These are phyloP conservation scores for Apostasia ramifera DNA, from an alignment of 106 monocot species.

Conservation along the genomic window DNA sequence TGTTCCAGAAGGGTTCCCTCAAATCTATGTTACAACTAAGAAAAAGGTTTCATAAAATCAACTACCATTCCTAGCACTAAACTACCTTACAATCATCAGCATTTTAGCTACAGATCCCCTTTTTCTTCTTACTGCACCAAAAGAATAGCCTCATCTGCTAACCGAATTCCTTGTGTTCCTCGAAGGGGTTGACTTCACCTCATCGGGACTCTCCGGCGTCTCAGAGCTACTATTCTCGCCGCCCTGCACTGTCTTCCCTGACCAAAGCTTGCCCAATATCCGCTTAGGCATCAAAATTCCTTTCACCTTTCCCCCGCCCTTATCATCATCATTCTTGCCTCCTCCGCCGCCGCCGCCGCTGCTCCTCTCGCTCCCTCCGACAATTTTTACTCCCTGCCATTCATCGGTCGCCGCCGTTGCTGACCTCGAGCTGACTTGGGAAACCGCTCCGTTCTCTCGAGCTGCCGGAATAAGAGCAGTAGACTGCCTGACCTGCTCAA, in stretches of 20 bases:
- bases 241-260: constrained; percentile 7
- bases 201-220: background rate
- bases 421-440: constrained; percentile 9
- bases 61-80: too few relatives aligned
- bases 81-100: too few relatives aligned
- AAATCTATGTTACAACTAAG: too few relatives aligned
- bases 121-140: too few relatives aligned
- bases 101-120: too few relatives aligned
- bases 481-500: constrained; percentile 43
- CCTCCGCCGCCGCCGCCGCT: background rate
- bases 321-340: background rate
- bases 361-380: background rate
- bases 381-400: constrained; percentile 10
- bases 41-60: too few relatives aligned
- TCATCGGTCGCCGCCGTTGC: constrained; percentile 13
- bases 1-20: too few relatives aligned
- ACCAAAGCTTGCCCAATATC: constrained; percentile 6
- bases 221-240: constrained; percentile 5
- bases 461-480: background rate
- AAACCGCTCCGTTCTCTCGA: constrained; percentile 8
- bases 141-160: too few relatives aligned
- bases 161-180: constrained; percentile 9
- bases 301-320: background rate
- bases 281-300: constrained; percentile 2
- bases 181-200: constrained; percentile 9